These are phyloP conservation scores for Venturia aucupariae DNA, from an alignment of 2,329 filamentous ascomycete species.

Conservation along the genomic window DNA sequence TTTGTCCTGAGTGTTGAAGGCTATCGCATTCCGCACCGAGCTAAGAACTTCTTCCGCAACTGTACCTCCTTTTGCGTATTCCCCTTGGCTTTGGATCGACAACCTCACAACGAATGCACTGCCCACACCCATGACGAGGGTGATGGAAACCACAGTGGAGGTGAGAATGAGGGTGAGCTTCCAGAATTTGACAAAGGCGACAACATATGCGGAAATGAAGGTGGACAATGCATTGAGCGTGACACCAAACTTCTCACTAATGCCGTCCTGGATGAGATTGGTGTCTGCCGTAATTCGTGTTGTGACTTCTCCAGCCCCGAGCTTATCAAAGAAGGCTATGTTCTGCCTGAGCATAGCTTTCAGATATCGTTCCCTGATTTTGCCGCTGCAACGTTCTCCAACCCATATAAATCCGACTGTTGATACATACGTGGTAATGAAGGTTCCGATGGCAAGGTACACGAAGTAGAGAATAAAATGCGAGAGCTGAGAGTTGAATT, in stretches of 20 bases:
- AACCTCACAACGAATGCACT: slow-evolving; percentile 70
- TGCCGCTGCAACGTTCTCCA: slow-evolving; percentile 39
- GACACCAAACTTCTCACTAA: slow-evolving; percentile 79
- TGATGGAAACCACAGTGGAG: slow-evolving; percentile 70
- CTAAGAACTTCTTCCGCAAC: slow-evolving; percentile 91
- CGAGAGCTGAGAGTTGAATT: slow-evolving; percentile 25
- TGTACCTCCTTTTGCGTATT: slow-evolving; percentile 77
- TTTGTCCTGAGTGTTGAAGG: slow-evolving; percentile 88
- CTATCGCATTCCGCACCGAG: slow-evolving; percentile 83
- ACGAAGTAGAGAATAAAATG: slow-evolving; percentile 26
- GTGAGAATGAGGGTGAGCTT: slow-evolving; percentile 82
- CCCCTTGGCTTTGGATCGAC: slow-evolving; percentile 66
- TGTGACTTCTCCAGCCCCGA: slow-evolving; percentile 87
- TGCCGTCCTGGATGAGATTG: slow-evolving; percentile 85
- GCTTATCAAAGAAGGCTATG: slow-evolving; percentile 54
- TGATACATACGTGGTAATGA: slow-evolving; percentile 38
- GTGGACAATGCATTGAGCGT: slow-evolving; percentile 68
- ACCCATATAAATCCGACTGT: slow-evolving; percentile 80
- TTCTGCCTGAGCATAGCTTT: slow-evolving; percentile 39
- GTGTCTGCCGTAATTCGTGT: slow-evolving; percentile 92
- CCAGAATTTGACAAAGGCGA: slow-evolving; percentile 87
- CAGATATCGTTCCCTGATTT: slow-evolving; percentile 66
- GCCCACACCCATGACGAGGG: slow-evolving; percentile 65
- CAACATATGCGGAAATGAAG: slow-evolving; percentile 81
- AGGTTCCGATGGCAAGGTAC: slow-evolving; percentile 25